Evolutionary conservation across 1,139 yeast genomes (phyloP).

Genomic region (Scheffersomyces quercinus): DNA sequence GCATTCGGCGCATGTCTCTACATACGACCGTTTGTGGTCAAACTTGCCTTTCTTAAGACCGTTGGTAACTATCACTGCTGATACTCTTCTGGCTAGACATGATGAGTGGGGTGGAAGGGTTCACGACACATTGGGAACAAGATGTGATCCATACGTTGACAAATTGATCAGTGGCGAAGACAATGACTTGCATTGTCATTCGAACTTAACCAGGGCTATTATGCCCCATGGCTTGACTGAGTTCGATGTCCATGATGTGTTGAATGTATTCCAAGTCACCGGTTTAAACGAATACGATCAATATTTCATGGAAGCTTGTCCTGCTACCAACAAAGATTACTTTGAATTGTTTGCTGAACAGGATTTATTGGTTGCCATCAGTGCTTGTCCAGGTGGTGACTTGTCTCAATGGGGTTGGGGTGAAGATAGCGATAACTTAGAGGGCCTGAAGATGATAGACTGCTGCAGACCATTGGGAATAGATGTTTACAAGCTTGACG

Average conservation of each 20-base stretch:
- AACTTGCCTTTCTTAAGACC: slow-evolving; percentile 64
- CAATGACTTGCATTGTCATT: slow-evolving; percentile 67
- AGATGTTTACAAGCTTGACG: slow-evolving; percentile 57
- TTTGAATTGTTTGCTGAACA: slow-evolving; percentile 70
- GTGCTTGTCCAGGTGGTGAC: slow-evolving; percentile 75
- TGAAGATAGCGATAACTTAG: slow-evolving; percentile 45
- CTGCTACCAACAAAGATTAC: slow-evolving; percentile 57
- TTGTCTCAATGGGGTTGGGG: slow-evolving; percentile 75
- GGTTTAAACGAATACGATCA: slow-evolving; percentile 66
- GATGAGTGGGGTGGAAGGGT: slow-evolving; percentile 68
- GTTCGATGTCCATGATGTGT: slow-evolving; percentile 66
- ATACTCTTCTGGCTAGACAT: slow-evolving; percentile 54
- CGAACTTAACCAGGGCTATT: slow-evolving; percentile 60
- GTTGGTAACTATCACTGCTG: slow-evolving; percentile 62
- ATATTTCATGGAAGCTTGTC: slow-evolving; percentile 71
- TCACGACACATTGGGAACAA: slow-evolving; percentile 66
- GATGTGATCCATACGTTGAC: slow-evolving; percentile 72
- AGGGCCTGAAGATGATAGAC: slow-evolving; percentile 55
- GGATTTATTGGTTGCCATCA: slow-evolving; percentile 62
- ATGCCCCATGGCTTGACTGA: slow-evolving; percentile 62
- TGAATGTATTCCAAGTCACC: slow-evolving; percentile 70
- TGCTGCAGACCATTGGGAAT: slow-evolving; percentile 66
- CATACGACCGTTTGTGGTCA: slow-evolving; percentile 65
- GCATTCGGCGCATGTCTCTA: slow-evolving; percentile 65
- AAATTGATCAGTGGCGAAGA: slow-evolving; percentile 63